phyloP scores from a whole-genome alignment of 192 early-diverging fungal genomes.

The Nowakowskiella sp. region DNA sequence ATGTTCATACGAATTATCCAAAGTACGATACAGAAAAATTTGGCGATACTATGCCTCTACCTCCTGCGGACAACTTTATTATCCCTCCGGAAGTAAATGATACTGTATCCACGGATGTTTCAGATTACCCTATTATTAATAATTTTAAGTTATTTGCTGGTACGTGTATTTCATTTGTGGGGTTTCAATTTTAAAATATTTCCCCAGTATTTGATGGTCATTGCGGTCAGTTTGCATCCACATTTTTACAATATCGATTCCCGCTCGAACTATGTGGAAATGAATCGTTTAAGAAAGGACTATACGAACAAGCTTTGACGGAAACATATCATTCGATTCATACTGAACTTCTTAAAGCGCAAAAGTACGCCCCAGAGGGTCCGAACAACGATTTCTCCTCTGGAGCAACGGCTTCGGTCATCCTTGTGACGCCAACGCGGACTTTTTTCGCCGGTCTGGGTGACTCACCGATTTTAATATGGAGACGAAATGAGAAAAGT shows the following conservation, averaged over 20 bases:
- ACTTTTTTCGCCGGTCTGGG: slow-evolving; percentile 1
- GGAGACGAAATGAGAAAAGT: slow-evolving; percentile 2
- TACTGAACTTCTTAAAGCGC: background rate
- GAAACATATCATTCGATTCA: slow-evolving; percentile 1
- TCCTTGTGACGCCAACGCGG: background rate
- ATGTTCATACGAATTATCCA: background rate
- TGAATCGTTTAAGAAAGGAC: background rate
- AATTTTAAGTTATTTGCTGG: slow-evolving; percentile 2
- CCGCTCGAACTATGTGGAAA: background rate
- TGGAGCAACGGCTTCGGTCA: slow-evolving; percentile 5
- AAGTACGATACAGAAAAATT: background rate
- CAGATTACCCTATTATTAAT: background rate
- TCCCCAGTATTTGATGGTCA: slow-evolving; percentile 7
- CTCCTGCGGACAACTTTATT: background rate
- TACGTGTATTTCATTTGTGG: background rate
- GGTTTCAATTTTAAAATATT: background rate
- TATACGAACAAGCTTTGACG: slow-evolving; percentile 1
- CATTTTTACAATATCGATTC: slow-evolving; percentile 1
- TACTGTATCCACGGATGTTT: background rate
- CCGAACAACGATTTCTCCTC: slow-evolving; percentile 3
- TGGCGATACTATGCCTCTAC: background rate
- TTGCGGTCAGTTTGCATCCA: slow-evolving; percentile 6
- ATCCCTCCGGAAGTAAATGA: slow-evolving; percentile 1
- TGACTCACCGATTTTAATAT: slow-evolving; percentile 5
- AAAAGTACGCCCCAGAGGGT: slow-evolving; percentile 2